These are phyloP conservation scores for Hypoxylon fuscum DNA, from an alignment of 495 filamentous ascomycete genomes.

Conservation along the genomic window DNA sequence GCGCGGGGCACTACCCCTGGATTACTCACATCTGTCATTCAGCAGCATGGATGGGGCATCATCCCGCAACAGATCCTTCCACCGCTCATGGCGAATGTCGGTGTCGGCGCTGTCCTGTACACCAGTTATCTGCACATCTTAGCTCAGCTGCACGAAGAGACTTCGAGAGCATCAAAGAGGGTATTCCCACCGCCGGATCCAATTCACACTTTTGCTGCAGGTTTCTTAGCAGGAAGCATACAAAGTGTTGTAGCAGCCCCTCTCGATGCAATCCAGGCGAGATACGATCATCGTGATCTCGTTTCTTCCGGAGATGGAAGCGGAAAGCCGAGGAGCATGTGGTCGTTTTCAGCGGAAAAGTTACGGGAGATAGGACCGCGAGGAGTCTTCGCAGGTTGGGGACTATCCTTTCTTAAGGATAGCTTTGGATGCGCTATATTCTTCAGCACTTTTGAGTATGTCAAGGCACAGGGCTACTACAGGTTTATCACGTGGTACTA, in stretches of 20 bases:
- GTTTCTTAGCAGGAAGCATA: constrained; percentile 77
- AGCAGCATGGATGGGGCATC: constrained; percentile 83
- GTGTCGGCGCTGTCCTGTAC: constrained; percentile 85
- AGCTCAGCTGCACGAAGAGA: constrained; percentile 74
- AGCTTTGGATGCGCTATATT: constrained; percentile 83
- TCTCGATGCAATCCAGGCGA: constrained; percentile 85
- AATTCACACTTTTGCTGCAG: constrained; percentile 74
- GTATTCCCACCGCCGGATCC: constrained; percentile 78
- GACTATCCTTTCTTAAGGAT: constrained; percentile 81
- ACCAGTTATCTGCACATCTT: constrained; percentile 87
- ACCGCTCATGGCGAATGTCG: constrained; percentile 85
- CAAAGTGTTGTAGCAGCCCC: constrained; percentile 86
- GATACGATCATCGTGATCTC: constrained; percentile 76
- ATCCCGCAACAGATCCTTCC: constrained; percentile 89
- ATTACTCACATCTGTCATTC: constrained; percentile 79
- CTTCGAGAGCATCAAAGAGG: constrained; percentile 71
- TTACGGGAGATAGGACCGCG: constrained; percentile 78
- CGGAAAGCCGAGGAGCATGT: constrained; percentile 76
- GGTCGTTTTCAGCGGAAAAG: constrained; percentile 79
- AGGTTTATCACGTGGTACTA: constrained; percentile 82
- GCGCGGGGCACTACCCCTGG: constrained; percentile 79
- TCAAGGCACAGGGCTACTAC: constrained; percentile 88
- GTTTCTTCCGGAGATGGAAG: constrained; percentile 64
- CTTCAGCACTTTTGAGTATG: constrained; percentile 85
- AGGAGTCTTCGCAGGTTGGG: constrained; percentile 85